phyloP scores from a whole-genome alignment of 2,329 filamentous ascomycete species.

The Verticillium longisporum region DNA sequence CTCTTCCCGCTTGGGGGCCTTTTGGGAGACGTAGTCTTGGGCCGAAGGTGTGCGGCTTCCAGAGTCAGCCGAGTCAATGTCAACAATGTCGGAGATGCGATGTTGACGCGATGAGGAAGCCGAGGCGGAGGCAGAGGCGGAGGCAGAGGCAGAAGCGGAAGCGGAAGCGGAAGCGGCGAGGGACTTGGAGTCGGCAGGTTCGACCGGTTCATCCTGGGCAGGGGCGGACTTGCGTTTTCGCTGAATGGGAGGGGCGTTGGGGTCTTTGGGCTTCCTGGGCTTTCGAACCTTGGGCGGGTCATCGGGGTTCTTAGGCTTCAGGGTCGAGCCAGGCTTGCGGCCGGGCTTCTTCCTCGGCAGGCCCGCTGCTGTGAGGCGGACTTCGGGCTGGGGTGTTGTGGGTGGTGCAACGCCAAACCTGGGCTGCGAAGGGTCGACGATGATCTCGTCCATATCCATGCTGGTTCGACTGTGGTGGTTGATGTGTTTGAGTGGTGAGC shows the following conservation, averaged over 20 bases:
- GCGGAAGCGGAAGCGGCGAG: constrained; percentile 22
- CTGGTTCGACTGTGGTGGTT: constrained; percentile 13
- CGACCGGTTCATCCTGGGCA: constrained; percentile 24
- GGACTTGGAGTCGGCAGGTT: constrained; percentile 25
- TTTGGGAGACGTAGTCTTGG: constrained; percentile 30
- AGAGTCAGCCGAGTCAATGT: constrained; percentile 7
- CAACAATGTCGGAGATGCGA: constrained; percentile 32
- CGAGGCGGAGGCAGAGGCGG: too few relatives aligned
- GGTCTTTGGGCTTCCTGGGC: constrained; percentile 51
- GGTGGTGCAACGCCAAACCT: constrained; percentile 23
- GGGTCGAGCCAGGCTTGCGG: constrained; percentile 53
- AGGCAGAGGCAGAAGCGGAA: constrained; percentile 15
- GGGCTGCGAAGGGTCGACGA: constrained; percentile 33
- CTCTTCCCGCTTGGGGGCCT: constrained; percentile 44
- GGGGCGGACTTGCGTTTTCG: constrained; percentile 47
- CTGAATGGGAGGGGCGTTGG: constrained; percentile 47
- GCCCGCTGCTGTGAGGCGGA: constrained; percentile 46
- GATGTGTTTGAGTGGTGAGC: constrained; percentile 28
- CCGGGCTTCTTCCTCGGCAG: constrained; percentile 57
- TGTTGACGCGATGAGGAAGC: constrained; percentile 21
- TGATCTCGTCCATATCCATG: constrained; percentile 42
- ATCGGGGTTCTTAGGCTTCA: constrained; percentile 35
- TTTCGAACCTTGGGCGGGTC: constrained; percentile 44
- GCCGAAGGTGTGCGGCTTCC: constrained; percentile 11
- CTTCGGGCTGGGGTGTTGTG: constrained; percentile 7